Base-by-base conservation (phyloP, 371 early-diverging fungal genomes). In the Rhizopus delemar region DNA sequence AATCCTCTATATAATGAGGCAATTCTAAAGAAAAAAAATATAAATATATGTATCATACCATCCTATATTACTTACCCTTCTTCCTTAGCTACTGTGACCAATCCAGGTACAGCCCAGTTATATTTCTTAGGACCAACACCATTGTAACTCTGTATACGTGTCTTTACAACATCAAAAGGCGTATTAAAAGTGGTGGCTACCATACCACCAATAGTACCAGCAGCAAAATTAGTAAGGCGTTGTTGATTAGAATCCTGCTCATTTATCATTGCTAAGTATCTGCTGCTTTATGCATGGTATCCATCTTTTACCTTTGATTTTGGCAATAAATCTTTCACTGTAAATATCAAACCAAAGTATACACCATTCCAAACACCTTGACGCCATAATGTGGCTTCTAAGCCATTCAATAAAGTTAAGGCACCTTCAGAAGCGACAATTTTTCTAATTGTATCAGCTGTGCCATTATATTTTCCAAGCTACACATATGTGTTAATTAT, bases 131-230 rank as follows among this genome's bases (percentile, higher is more conserved):
- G 73, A 9, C 81, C 80, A 31, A 71, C 77, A 41, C 84, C 83
- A 32, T 83, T 72, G 66, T 95, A 86, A 70, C 90, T 90, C 77
- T 98, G 98, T 50, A 98, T 88, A 60, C 98, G 85, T 1, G 97
- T 94, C 85, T 98, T 98, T 59, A 95, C 95, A 33, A 98, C 98
- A 78, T 98, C 98, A 53, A 95, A 90, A 8, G 98, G 97, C 28
- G 96, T 97, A 77, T 98, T 98, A 55, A 95, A 67, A 46, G 91
- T 82, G 8, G 98, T 98, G 38, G 95, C 98, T 56, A 94, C 80
- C 22, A 95, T 95, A 52, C 98, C 98, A 62, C 98, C 98, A 65
- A 96, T 84, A 13, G 94, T 82, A 53, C 98, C 98, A 60, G 97
- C 95, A 50, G 88, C 75, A 79, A 98, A 97, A 83, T 95, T 97